Evolutionary conservation across 805 yeast genomes (phyloP), one percentile per base, ranked within the genome.

Genomic region (Metschnikowia gruessii): DNA sequence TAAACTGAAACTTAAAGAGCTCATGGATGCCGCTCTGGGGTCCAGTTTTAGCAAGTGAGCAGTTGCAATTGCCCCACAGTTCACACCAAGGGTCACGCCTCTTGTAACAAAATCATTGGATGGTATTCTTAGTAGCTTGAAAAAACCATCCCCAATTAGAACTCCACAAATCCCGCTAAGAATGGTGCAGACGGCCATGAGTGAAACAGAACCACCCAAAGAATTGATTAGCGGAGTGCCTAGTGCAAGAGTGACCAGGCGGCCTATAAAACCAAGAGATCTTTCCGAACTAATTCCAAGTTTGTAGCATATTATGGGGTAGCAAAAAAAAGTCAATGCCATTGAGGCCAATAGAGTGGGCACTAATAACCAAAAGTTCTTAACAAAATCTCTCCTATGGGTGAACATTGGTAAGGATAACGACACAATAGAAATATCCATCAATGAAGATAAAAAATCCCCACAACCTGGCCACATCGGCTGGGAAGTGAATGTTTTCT

Each of bases 41-140:
- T 86, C 90, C 28, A 75, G 74, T 22, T 78, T 77, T 30, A 87
- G 64, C 39, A 87, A 65, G 62, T 84, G 85, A 0, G 92, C 91
- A 2, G 95, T 85, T 3, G 90, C 87, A 42, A 87, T 84, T 1
- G 95, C 95, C 9, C 91, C 88, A 58, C 91, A 85, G 58, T 83
- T 84, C 42, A 84, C 75, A 4, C 95, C 95, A 40, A 85, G 65
- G 0, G 89, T 81, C 16, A 86, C 80, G 2, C 95, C 95, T 51
- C 90, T 65, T 0, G 89, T 82, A 7, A 87, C 82, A 58, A 77
- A 86, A 60, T 87, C 94, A 54, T 78, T 76, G 26, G 75, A 72
- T 6, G 79, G 71, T 6, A 87, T 72, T 32, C 83, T 59, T 26
- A 85, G 59, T 10, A 81, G 56, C 45, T 77, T 63, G 49, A 77